Evolutionary conservation across 257 asterid species (phyloP).

Genomic region (Solanum tacnaense): DNA sequence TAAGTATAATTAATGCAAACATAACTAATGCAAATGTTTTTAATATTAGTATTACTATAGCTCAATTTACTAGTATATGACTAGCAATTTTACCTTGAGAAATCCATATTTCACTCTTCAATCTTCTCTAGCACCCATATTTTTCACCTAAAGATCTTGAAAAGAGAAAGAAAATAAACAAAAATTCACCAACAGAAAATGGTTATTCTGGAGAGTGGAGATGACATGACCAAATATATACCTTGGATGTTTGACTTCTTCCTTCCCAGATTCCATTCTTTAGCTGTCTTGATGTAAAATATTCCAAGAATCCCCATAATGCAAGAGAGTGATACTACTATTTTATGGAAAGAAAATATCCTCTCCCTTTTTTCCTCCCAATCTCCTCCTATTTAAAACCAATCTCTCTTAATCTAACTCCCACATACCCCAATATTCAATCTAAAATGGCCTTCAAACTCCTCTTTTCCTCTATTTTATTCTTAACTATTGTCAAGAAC

Average conservation of each 20-base stretch:
- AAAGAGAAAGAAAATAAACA: background rate
- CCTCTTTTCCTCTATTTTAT: conserved; percentile 6
- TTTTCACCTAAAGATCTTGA: background rate
- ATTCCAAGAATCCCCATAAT: background rate
- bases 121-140: background rate
- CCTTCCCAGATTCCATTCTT: background rate
- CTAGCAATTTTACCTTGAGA: background rate
- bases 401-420: background rate
- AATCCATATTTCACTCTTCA: background rate
- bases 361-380: background rate
- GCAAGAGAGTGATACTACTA: background rate
- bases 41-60: background rate
- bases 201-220: background rate
- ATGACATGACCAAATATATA: background rate
- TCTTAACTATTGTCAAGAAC: background rate
- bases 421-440: background rate
- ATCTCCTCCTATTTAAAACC: background rate
- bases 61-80: background rate
- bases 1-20: too few relatives aligned
- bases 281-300: background rate
- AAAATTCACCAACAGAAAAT: background rate
- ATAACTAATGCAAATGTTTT: too few relatives aligned
- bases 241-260: background rate
- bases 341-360: background rate
- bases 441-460: background rate